phyloP scores from a whole-genome alignment of 2,329 filamentous ascomycete species.

The Exophiala sp. region DNA sequence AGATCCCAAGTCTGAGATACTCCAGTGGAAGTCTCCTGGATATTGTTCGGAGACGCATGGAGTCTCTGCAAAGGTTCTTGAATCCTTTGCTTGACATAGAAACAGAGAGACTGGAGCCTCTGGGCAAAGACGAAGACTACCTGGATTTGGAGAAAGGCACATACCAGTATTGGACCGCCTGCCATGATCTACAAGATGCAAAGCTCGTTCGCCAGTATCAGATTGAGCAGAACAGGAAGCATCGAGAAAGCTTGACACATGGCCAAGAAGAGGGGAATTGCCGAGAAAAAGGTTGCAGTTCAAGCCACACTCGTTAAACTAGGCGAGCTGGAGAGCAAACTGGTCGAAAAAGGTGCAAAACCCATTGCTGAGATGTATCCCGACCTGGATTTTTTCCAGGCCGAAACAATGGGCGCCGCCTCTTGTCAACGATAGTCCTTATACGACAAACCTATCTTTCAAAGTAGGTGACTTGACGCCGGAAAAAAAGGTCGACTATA shows the following conservation, averaged over 20 bases:
- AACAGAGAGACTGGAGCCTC: conserved; percentile 8
- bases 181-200: conserved; percentile 37
- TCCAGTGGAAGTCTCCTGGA: too few relatives aligned
- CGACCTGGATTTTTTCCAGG: too few relatives aligned
- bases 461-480: conserved; percentile 46
- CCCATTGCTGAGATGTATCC: conserved; percentile 61
- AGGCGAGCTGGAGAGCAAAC: conserved; percentile 48
- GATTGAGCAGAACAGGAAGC: conserved; percentile 35
- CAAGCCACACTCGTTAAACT: conserved; percentile 48
- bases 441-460: conserved; percentile 51
- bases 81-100: conserved; percentile 3
- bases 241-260: conserved; percentile 31
- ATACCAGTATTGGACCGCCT: conserved; percentile 55
- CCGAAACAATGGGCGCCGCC: too few relatives aligned
- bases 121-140: conserved; percentile 46
- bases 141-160: conserved; percentile 49
- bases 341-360: conserved; percentile 59
- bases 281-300: conserved; percentile 60
- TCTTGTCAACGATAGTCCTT: conserved; percentile 32
- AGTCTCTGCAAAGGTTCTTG: conserved; percentile 46
- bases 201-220: conserved; percentile 27
- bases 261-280: conserved; percentile 36
- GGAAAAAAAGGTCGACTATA: conserved; percentile 53
- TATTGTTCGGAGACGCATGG: too few relatives aligned
- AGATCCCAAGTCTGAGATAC: conserved; percentile 22